phyloP scores from a whole-genome alignment of 495 filamentous ascomycete species.

The Hypoxylon rickii region DNA sequence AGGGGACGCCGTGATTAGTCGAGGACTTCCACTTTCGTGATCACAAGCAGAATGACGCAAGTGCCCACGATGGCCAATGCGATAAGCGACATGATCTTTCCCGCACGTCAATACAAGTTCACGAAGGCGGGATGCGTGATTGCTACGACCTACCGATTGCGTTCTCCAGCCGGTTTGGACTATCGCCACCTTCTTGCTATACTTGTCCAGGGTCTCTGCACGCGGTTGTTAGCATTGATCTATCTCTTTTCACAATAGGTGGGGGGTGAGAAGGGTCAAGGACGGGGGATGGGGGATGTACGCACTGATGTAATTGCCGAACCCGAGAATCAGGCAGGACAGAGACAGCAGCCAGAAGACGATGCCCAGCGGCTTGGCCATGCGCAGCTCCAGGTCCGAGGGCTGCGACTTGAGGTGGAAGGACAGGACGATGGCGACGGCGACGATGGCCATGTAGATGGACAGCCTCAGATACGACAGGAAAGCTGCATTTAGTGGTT shows the following conservation, averaged over 20 bases:
- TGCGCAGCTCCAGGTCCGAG: constrained; percentile 66
- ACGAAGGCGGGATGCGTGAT: not conserved
- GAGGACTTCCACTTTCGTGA: constrained; percentile 39
- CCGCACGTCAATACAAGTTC: not conserved
- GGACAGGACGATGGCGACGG: constrained; percentile 85
- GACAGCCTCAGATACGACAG: constrained; percentile 92
- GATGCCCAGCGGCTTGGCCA: constrained; percentile 83
- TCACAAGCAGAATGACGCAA: constrained; percentile 60
- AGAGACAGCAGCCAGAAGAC: constrained; percentile 86
- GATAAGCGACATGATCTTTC: constrained; percentile 71
- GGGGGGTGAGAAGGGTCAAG: no score
- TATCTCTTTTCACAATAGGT: not conserved
- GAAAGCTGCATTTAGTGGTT: constrained; percentile 56
- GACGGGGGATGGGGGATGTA: not conserved
- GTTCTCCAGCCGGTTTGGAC: constrained; percentile 96
- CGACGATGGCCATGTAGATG: constrained; percentile 88
- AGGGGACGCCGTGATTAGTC: constrained; percentile 5
- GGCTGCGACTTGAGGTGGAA: constrained; percentile 85
- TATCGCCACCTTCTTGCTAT: constrained; percentile 74
- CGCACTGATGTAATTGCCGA: constrained; percentile 80
- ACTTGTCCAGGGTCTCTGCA: constrained; percentile 76
- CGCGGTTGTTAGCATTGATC: not conserved
- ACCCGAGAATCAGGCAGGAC: constrained; percentile 72
- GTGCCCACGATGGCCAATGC: constrained; percentile 80
- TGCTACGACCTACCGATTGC: constrained; percentile 63